Conservation (phyloP, 345 rosid genomes). For the Populus davidiana region DNA sequence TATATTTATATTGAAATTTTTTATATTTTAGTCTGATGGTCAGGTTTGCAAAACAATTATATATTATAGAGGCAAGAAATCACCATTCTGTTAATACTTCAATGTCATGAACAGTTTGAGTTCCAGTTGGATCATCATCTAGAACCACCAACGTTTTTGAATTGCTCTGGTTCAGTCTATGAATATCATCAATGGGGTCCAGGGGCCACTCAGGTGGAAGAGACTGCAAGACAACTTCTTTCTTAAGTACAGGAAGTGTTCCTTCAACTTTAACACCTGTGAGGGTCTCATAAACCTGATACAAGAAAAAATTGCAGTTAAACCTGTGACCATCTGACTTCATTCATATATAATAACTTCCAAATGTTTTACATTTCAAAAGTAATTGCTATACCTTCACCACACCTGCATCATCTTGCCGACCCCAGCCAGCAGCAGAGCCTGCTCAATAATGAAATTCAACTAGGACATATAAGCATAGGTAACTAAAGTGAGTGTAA, state of each 20-base stretch:
- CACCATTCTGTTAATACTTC: constrained; percentile 98
- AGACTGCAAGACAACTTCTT: constrained; percentile 57
- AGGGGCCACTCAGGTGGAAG: constrained; percentile 85
- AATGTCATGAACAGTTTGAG: constrained; percentile 94
- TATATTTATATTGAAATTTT: neutral
- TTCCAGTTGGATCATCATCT: constrained; percentile 98
- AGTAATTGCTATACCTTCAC: constrained; percentile 59
- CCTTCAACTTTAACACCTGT: constrained; percentile 83
- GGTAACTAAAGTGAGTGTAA: neutral
- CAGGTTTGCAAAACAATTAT: neutral
- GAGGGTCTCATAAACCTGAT: constrained; percentile 82
- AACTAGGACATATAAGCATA: neutral
- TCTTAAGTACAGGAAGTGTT: constrained; percentile 64
- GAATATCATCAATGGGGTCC: constrained; percentile 70
- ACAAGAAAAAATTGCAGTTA: neutral
- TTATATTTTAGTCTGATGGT: neutral
- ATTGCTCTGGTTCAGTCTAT: constrained; percentile 50
- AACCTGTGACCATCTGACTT: constrained; percentile 2
- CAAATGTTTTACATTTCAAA: neutral
- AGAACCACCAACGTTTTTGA: constrained; percentile 81
- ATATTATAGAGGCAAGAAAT: constrained; percentile 17
- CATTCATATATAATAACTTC: neutral
- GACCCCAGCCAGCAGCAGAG: constrained; percentile 97
- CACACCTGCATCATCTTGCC: constrained; percentile 90
- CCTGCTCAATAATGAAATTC: constrained; percentile 43